phyloP scores from a whole-genome alignment of 73 alveolate species.

The Paramecium caudatum region DNA sequence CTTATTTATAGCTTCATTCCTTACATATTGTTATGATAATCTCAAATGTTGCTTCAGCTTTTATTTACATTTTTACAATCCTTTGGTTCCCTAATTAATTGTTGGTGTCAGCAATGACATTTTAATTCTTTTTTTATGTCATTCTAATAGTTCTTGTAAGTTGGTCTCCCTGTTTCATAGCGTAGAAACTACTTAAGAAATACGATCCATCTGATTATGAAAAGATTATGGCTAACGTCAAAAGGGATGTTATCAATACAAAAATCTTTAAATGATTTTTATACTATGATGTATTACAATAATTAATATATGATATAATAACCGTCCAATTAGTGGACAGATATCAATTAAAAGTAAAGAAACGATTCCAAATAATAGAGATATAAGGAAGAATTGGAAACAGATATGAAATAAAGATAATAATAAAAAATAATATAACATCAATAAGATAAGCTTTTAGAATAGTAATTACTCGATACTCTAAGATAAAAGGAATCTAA shows the following conservation, averaged over 20 bases:
- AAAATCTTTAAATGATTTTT: constrained; percentile 57
- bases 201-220: constrained; percentile 77
- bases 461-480: constrained; percentile 10
- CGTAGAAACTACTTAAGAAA: constrained; percentile 54
- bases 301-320: constrained; percentile 25
- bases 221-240: constrained; percentile 71
- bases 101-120: constrained; percentile 33
- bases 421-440: neutral
- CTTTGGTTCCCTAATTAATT: constrained; percentile 30
- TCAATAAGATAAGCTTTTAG: constrained; percentile 16
- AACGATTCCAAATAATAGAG: no score
- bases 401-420: constrained; percentile 58
- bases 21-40: constrained; percentile 75
- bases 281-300: no score
- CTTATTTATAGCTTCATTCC: constrained; percentile 59
- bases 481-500: constrained; percentile 24
- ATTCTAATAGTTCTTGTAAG: constrained; percentile 4
- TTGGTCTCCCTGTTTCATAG: constrained; percentile 70
- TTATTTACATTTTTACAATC: constrained; percentile 26
- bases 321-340: constrained; percentile 48
- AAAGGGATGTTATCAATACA: constrained; percentile 57
- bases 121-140: constrained; percentile 25
- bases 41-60: constrained; percentile 67
- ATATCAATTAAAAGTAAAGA: constrained; percentile 24
- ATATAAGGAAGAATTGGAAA: constrained; percentile 50